Evolutionary conservation across 495 filamentous ascomycete species (phyloP).

Genomic region (Podospora anserina): DNA sequence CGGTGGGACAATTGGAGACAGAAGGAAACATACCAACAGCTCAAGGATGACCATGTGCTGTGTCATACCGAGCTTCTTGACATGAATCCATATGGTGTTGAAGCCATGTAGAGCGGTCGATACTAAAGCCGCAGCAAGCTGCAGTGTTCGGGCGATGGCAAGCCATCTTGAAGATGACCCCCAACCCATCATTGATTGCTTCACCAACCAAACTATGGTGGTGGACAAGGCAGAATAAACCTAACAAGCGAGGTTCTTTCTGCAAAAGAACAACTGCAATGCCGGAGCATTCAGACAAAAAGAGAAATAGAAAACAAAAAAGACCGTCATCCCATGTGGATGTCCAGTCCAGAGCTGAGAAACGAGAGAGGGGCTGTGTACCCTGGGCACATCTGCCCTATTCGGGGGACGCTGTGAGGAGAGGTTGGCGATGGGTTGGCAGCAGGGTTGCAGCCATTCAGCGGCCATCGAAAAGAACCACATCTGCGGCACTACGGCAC

Average conservation of each 20-base stretch:
- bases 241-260: not conserved
- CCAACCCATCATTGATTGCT: conserved; percentile 27
- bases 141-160: conserved; percentile 31
- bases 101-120: conserved; percentile 38
- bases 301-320: conserved; percentile 3
- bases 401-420: not conserved
- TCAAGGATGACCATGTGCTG: conserved; percentile 33
- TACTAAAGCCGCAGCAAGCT: conserved; percentile 30
- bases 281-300: not conserved
- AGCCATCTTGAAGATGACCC: conserved; percentile 35
- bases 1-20: not conserved
- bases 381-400: not conserved
- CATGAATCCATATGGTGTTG: conserved; percentile 32
- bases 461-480: not conserved
- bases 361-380: not conserved
- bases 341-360: not conserved
- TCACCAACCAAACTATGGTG: conserved; percentile 17
- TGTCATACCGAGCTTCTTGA: conserved; percentile 26
- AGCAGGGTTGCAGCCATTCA: not conserved
- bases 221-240: conserved; percentile 12
- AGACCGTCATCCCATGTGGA: not conserved
- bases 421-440: not conserved
- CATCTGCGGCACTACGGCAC: not conserved
- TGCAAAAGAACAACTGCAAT: not conserved
- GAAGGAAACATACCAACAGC: conserved; percentile 34